Evolutionary conservation across 2,329 filamentous ascomycete species (phyloP).

Genomic region (Aspergillus flavus): DNA sequence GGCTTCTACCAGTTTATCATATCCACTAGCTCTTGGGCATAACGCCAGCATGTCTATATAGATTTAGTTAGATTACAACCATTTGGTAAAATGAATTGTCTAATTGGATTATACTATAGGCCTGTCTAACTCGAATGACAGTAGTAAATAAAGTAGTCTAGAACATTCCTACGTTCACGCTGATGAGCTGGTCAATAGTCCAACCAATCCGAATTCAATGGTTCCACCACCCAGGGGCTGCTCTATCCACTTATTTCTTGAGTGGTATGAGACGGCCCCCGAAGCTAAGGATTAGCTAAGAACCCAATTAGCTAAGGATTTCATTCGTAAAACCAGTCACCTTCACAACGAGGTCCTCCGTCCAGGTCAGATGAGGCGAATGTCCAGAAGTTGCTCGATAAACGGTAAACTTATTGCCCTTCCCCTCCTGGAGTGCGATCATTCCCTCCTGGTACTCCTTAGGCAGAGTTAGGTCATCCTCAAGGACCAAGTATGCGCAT

Average conservation of each 20-base stretch:
- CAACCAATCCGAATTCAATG: no score
- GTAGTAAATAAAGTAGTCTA: no score
- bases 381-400: slow-evolving; percentile 32
- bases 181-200: no score
- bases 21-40: no score
- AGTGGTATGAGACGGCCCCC: fast-evolving
- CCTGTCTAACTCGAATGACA: no score
- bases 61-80: no score
- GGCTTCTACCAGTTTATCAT: no score
- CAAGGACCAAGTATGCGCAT: slow-evolving; percentile 37
- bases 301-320: background rate
- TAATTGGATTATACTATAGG: no score
- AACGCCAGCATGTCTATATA: no score
- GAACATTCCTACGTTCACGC: fast-evolving
- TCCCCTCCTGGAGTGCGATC: slow-evolving; percentile 16
- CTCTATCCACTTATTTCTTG: no score
- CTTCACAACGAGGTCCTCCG: slow-evolving; percentile 24
- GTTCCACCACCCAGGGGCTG: no score
- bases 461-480: slow-evolving; percentile 31
- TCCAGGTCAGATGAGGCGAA: slow-evolving; percentile 39
- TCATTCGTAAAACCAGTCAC: slow-evolving; percentile 24
- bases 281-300: fast-evolving
- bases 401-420: slow-evolving; percentile 21
- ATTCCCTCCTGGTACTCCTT: slow-evolving; percentile 37
- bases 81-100: no score